A percentile compares a stretch with the other conserved stretches of the same genome.
Evolutionary conservation across 495 filamentous ascomycete species (phyloP).

Genomic region (Penicillium mononematosum): DNA sequence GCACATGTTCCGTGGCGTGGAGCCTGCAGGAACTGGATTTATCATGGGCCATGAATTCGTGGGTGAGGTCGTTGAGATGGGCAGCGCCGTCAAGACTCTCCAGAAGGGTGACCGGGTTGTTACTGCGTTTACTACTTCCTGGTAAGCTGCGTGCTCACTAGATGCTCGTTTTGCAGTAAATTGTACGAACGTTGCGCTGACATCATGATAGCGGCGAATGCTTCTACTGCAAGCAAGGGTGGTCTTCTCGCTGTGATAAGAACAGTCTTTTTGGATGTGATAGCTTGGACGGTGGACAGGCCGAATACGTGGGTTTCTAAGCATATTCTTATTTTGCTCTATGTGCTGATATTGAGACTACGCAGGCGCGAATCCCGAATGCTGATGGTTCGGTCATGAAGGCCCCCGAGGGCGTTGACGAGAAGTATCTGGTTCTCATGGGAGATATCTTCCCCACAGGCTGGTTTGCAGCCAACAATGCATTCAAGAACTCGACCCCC

Average conservation of each 20-base stretch:
- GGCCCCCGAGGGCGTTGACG: conserved; percentile 70
- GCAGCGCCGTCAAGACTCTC: conserved; percentile 65
- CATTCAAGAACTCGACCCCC: conserved; percentile 63
- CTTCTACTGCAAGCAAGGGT: conserved; percentile 85
- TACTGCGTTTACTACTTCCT: conserved; percentile 82
- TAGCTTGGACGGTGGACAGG: conserved; percentile 80
- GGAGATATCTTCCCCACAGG: conserved; percentile 71
- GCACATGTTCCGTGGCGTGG: conserved; percentile 84
- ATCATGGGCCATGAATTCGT: conserved; percentile 79
- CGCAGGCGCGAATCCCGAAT: conserved; percentile 70
- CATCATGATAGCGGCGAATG: conserved; percentile 61
- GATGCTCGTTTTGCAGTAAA: not conserved
- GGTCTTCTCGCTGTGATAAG: conserved; percentile 80
- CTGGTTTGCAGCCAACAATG: conserved; percentile 84
- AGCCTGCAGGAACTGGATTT: conserved; percentile 60
- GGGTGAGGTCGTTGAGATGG: conserved; percentile 68
- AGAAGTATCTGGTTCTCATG: conserved; percentile 74
- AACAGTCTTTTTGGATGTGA: conserved; percentile 71
- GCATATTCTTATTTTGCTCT: not conserved
- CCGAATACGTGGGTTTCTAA: conserved; percentile 63
- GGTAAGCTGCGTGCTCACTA: conserved; percentile 48
- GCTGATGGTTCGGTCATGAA: conserved; percentile 81
- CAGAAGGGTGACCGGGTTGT: conserved; percentile 77
- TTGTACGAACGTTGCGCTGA: conserved; percentile 9
- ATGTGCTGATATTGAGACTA: not conserved